These are phyloP conservation scores for Apiospora arundinis DNA, from an alignment of 2,329 filamentous ascomycete species.

Conservation along the genomic window DNA sequence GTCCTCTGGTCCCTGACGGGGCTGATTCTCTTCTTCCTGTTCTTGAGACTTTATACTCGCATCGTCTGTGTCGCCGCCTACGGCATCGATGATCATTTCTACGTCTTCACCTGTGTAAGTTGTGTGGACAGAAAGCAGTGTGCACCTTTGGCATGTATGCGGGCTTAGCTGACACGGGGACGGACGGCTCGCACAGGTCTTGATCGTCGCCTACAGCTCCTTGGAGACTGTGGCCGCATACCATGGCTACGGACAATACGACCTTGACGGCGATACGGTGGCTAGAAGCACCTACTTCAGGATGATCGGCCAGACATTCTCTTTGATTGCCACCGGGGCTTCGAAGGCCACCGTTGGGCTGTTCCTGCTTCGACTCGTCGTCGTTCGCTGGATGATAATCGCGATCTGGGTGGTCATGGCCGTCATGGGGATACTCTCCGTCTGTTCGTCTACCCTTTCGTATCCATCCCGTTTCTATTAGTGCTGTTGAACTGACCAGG, in stretches of 20 bases:
- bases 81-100: conserved; percentile 45
- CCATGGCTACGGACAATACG: conserved; percentile 44
- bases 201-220: conserved; percentile 42
- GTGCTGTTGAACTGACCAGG: neutral
- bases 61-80: conserved; percentile 37
- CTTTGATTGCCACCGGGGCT: conserved; percentile 46
- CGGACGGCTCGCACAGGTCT: conserved; percentile 24
- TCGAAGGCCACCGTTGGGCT: conserved; percentile 47
- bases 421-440: conserved; percentile 22
- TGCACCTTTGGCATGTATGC: too few species aligned
- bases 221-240: conserved; percentile 39
- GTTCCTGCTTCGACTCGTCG: conserved; percentile 47
- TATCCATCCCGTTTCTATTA: too few species aligned
- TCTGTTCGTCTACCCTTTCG: conserved; percentile 12
- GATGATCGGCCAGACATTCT: conserved; percentile 44
- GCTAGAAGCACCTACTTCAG: conserved; percentile 40
- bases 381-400: conserved; percentile 42
- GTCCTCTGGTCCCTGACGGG: conserved; percentile 36
- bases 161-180: neutral
- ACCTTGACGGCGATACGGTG: conserved; percentile 34
- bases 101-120: conserved; percentile 38
- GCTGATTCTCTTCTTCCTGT: conserved; percentile 34
- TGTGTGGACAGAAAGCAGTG: neutral
- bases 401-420: conserved; percentile 42
- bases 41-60: conserved; percentile 34